A percentile compares a stretch with the other conserved stretches of the same genome.
phyloP scores from a whole-genome alignment of 2,329 filamentous ascomycete genomes.

The Clonostachys rosea region DNA sequence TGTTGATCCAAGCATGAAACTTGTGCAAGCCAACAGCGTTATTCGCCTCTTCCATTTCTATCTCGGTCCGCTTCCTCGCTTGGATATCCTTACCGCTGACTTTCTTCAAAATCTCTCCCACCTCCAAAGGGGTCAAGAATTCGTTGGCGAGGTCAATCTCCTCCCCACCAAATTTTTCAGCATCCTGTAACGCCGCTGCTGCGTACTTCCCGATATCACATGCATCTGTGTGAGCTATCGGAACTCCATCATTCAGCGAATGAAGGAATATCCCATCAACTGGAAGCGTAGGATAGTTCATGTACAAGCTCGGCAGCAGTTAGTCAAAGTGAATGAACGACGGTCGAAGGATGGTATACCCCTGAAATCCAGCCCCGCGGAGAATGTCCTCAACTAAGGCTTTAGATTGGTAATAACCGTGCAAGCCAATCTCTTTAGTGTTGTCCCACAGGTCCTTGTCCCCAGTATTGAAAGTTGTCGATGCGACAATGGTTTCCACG shows the following conservation, averaged over 20 bases:
- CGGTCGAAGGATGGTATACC: conserved; percentile 26
- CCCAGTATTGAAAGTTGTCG: conserved; percentile 12
- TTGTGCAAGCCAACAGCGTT: too few relatives aligned
- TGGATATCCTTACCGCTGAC: not conserved
- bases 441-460: conserved; percentile 15
- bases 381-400: conserved; percentile 24
- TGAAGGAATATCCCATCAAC: not conserved
- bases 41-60: too few relatives aligned
- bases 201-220: not conserved
- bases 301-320: conserved; percentile 9
- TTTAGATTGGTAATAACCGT: conserved; percentile 29
- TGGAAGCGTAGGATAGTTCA: not conserved
- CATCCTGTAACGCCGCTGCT: not conserved
- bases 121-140: not conserved
- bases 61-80: not conserved
- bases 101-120: not conserved
- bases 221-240: not conserved
- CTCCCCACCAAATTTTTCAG: not conserved
- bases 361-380: conserved; percentile 13
- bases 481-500: conserved; percentile 16
- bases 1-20: too few relatives aligned
- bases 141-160: not conserved
- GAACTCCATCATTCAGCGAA: not conserved
- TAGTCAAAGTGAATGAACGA: conserved; percentile 19
- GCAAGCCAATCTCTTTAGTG: conserved; percentile 6